Conservation (phyloP, 73 alveolate genomes). For the Paramecium sexaurelia region DNA sequence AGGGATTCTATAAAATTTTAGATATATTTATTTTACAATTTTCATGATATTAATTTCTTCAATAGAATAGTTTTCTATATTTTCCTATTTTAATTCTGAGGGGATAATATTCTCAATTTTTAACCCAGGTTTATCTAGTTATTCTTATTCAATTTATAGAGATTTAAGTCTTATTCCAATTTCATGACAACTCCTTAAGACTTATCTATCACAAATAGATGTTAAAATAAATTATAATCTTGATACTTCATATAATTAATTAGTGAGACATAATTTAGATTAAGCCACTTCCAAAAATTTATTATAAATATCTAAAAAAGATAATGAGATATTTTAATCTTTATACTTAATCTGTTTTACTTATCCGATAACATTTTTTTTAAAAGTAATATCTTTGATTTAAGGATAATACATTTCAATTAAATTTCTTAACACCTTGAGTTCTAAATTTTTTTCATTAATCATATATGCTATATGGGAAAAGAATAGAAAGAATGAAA, state of each 20-base stretch:
- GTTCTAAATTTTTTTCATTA: neutral
- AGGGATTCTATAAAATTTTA: neutral
- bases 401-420: slow-evolving; percentile 18
- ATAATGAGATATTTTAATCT: neutral
- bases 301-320: neutral
- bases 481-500: neutral
- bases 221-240: neutral
- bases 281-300: neutral
- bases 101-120: neutral
- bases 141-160: neutral
- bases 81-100: neutral
- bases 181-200: neutral
- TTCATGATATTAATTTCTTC: neutral
- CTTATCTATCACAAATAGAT: neutral
- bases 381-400: neutral
- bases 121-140: neutral
- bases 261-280: neutral
- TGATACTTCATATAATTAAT: neutral
- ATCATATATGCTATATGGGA: neutral
- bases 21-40: neutral
- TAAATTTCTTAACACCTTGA: neutral
- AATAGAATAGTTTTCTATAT: neutral
- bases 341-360: neutral
- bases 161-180: neutral
- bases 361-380: neutral